Evolutionary conservation across 306 rosid genomes (phyloP), one percentile per base, ranked within the genome.

Genomic region (Hippophae rhamnoides): DNA sequence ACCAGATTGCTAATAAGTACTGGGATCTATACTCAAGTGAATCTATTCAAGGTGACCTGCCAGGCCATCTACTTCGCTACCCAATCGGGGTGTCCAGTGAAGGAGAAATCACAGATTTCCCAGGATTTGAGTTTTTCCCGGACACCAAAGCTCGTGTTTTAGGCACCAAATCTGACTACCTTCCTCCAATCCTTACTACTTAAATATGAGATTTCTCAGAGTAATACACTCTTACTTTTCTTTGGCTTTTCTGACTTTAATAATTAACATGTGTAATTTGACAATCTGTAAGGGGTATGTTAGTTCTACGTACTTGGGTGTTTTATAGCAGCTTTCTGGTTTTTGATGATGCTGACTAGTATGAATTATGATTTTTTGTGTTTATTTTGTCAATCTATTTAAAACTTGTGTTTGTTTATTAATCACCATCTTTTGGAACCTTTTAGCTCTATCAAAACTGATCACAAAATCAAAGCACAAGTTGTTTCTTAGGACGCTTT

Each of bases 1-100:
- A 78, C 71, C 83, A 70, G 57, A 60, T 78, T 44, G 83, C 83
- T 43, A 76, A 74, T 7, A 69, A 58, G 12, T 74, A 74, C 62
- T 78, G 83, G 83, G 83, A 78, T 62, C 74, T 78, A 3, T 78
- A 74, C 53, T 78, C 83, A 27, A 62, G 62, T 47, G 79, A 74
- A 43, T 27, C 62, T 3, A 63, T 78, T 14, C 66, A 78, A 9
- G 71, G 60, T 13, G 83, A 78, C 50, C 69, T 78, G 26, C 83
- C 83, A 0, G 79, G 83, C 31, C 83, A 78, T 54, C 43, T 78
- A 58, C 79, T 78, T 8, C 83, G 83, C 52, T 78, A 78, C 56
- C 83, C 83, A 1, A 61, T 78, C 6, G 71, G 31, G n/a, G 14
- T 78, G 53, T 8, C 72, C 13, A 60, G 62, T 0, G 77, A 78